Evolutionary conservation across 139 green algal species (phyloP).

Genomic region (Chlamydomonas schloesseri): DNA sequence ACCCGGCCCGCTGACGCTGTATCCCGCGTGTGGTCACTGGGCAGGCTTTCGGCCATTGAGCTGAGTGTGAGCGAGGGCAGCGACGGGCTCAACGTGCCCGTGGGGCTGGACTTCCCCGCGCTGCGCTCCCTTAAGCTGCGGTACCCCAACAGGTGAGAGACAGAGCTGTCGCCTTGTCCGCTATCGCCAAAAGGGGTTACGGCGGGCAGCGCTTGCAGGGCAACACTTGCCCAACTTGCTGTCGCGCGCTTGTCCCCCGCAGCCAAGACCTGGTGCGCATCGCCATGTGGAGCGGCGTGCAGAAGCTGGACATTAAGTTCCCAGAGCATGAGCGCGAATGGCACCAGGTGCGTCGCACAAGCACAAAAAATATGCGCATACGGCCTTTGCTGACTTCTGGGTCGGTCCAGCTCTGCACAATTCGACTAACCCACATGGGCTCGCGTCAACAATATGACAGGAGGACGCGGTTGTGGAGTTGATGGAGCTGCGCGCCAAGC

Average conservation of each 20-base stretch:
- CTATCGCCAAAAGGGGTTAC: background rate
- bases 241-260: background rate
- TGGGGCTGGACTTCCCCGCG: slow-evolving; percentile 12
- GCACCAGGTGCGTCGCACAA: slow-evolving; percentile 30
- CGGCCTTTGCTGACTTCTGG: no score
- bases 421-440: no score
- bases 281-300: slow-evolving; percentile 19
- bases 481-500: slow-evolving; percentile 25
- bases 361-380: background rate
- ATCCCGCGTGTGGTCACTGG: no score
- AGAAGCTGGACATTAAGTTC: slow-evolving; percentile 48
- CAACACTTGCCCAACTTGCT: background rate
- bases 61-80: slow-evolving; percentile 38
- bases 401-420: no score
- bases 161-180: no score
- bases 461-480: slow-evolving; percentile 32
- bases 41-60: slow-evolving; percentile 33
- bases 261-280: slow-evolving; percentile 46
- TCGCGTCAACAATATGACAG: background rate
- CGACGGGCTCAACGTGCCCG: slow-evolving; percentile 43
- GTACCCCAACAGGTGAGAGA: slow-evolving; percentile 41
- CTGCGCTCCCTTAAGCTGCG: slow-evolving; percentile 40
- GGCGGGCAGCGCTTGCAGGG: no score
- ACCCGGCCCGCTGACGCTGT: no score
- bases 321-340: slow-evolving; percentile 45